Evolutionary conservation across 2,329 filamentous ascomycete species (phyloP), one percentile per base, ranked within the genome.

Genomic region (Cytospora mali): DNA sequence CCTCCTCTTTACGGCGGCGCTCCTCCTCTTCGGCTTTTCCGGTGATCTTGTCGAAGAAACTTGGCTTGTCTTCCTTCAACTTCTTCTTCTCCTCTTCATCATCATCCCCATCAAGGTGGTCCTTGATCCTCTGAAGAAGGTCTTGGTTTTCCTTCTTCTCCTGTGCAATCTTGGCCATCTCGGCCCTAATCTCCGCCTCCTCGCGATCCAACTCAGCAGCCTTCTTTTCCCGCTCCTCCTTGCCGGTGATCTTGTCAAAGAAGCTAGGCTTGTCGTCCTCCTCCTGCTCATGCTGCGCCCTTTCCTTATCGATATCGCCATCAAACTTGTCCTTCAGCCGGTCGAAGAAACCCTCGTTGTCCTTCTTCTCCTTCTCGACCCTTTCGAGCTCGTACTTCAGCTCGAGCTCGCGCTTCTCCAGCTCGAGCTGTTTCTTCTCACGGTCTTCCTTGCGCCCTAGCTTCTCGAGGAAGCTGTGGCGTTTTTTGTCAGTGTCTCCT

Each of bases 91-190:
- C 25, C 52, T 63, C 35, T 29, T 52, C 55, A 14, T 55, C 42
- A 5, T 14, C 27, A 6, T 53, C 33, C 16, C 51, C 55, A 23
- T 62, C 58, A 3, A 62, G 50, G 9, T 54, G 42, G 16, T 62
- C 62, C 25, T 53, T 64, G 48, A 64, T 48, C 18, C 58, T 48
- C 9, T 64, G 58, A 13, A 64, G 35, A n/a, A 65, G 35, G n/a
- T 62, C 61, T 53, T 62, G 42, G 29, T 65, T 61, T 48, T 65
- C 63, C 39, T 58, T 57, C 55, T 62, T 65, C 21, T 65, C 60
- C 4, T 56, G 55, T 52, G 57, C 42, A 14, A 65, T 31, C 29
- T 35, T 51, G 6, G 56, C 52, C 25, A 65, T 35, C 39, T 60
- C 60, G 1, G 60, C 61, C 21, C 53, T 28, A 29, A 65, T 13